A percentile compares a stretch with the other conserved stretches of the same genome.
Evolutionary conservation across 2,329 filamentous ascomycete genomes (phyloP).

Genomic region (Pseudopyrenochaeta lycopersici): DNA sequence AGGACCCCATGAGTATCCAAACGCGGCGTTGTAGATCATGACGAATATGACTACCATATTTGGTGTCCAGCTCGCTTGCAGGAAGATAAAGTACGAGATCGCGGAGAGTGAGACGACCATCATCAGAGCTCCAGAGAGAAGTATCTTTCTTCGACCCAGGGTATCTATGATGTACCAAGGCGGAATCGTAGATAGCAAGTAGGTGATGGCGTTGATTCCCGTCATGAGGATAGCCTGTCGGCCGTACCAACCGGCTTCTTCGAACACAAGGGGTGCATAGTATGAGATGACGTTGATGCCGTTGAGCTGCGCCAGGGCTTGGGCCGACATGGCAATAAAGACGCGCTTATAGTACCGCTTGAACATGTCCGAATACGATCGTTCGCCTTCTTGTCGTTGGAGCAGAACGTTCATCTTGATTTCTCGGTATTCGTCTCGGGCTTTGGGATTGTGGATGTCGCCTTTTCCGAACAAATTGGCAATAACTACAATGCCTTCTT

Average conservation of each 20-base stretch:
- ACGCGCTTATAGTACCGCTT: slow-evolving; percentile 88
- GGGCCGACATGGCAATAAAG: slow-evolving; percentile 98
- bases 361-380: slow-evolving; percentile 94
- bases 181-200: slow-evolving; percentile 89
- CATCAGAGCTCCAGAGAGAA: slow-evolving; percentile 86
- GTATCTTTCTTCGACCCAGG: slow-evolving; percentile 87
- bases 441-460: slow-evolving; percentile 92
- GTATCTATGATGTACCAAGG: slow-evolving; percentile 97
- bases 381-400: slow-evolving; percentile 92
- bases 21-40: slow-evolving; percentile 98
- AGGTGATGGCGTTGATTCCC: slow-evolving; percentile 91
- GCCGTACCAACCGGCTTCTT: slow-evolving; percentile 94
- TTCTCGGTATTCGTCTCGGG: slow-evolving; percentile 94
- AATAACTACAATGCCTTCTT: slow-evolving; percentile 98
- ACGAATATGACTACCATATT: slow-evolving; percentile 91
- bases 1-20: slow-evolving; percentile 96
- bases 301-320: slow-evolving; percentile 94
- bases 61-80: slow-evolving; percentile 81
- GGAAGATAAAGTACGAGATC: slow-evolving; percentile 95
- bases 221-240: slow-evolving; percentile 95
- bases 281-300: slow-evolving; percentile 99
- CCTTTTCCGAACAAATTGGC: slow-evolving; percentile 96
- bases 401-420: slow-evolving; percentile 98
- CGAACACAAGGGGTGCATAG: slow-evolving; percentile 95
- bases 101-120: slow-evolving; percentile 89